Evolutionary conservation across 257 asterid species (phyloP).

Genomic region (Nicotiana benthamiana): DNA sequence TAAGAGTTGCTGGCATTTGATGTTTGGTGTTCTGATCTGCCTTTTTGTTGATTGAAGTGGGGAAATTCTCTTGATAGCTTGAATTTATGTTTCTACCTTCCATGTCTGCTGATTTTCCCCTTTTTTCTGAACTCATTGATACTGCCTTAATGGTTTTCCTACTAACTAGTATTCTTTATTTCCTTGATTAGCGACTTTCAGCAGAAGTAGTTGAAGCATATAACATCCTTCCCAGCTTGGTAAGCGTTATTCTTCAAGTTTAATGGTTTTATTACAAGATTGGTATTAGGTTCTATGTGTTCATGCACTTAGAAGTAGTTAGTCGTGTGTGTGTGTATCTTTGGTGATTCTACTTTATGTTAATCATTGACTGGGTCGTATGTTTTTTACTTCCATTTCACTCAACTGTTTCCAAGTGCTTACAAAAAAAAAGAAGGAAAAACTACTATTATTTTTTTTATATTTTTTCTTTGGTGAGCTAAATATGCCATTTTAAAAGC

Average conservation of each 20-base stretch:
- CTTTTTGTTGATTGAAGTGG: neutral
- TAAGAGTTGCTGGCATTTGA: neutral
- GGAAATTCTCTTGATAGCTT: neutral
- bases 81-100: neutral
- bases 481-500: neutral
- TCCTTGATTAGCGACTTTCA: conserved; percentile 45
- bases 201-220: conserved; percentile 74
- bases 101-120: neutral
- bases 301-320: neutral
- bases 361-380: too few relatives aligned
- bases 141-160: neutral
- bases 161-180: conserved; percentile 1
- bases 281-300: neutral
- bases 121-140: neutral
- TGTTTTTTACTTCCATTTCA: too few relatives aligned
- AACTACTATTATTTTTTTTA: neutral
- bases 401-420: too few relatives aligned
- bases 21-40: neutral
- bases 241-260: conserved; percentile 23
- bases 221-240: conserved; percentile 80
- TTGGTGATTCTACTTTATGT: too few relatives aligned
- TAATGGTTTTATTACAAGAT: neutral
- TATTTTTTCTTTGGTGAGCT: neutral
- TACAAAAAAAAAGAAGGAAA: too few relatives aligned
- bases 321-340: too few relatives aligned